Conservation (phyloP, 164 flowering plant species). For the Tetracentron sinense region DNA sequence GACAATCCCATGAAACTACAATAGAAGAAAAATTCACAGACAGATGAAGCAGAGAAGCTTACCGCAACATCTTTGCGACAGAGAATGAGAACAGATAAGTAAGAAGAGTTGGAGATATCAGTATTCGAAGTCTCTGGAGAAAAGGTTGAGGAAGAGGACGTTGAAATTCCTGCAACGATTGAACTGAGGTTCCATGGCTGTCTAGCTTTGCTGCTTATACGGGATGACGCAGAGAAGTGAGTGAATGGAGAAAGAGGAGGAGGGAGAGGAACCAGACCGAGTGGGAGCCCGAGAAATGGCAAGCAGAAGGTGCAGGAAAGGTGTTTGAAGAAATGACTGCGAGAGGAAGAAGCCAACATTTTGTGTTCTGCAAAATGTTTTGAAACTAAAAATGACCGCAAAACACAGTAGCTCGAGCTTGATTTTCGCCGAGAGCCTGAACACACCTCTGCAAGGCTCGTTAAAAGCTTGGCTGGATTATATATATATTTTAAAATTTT, state of each 20-base stretch:
- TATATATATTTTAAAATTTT: no score
- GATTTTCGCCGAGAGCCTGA: no score
- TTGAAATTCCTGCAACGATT: background rate
- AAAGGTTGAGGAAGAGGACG: slow-evolving; percentile 6
- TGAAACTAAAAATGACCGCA: background rate
- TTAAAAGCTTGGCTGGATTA: no score
- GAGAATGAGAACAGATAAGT: slow-evolving; percentile 47
- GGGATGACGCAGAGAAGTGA: slow-evolving; percentile 3
- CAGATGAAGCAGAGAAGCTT: slow-evolving; percentile 11
- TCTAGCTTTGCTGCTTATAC: background rate
- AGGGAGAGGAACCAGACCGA: slow-evolving; percentile 9
- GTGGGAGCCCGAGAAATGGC: slow-evolving; percentile 13
- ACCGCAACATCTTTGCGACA: slow-evolving; percentile 49
- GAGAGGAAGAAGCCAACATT: slow-evolving; percentile 10
- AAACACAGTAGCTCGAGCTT: no score
- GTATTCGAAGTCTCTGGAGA: slow-evolving; percentile 9
- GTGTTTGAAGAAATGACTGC: slow-evolving; percentile 46
- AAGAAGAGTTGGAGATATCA: slow-evolving; percentile 29
- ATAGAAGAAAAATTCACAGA: background rate
- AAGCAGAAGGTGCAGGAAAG: slow-evolving; percentile 22
- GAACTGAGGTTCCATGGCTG: background rate
- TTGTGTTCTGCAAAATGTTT: background rate
- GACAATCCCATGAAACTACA: background rate
- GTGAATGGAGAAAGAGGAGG: slow-evolving; percentile 1
- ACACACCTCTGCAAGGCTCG: no score